Evolutionary conservation across 169 alveolate genomes (phyloP), one percentile per base, ranked within the genome.

Genomic region (Fabrea salina): DNA sequence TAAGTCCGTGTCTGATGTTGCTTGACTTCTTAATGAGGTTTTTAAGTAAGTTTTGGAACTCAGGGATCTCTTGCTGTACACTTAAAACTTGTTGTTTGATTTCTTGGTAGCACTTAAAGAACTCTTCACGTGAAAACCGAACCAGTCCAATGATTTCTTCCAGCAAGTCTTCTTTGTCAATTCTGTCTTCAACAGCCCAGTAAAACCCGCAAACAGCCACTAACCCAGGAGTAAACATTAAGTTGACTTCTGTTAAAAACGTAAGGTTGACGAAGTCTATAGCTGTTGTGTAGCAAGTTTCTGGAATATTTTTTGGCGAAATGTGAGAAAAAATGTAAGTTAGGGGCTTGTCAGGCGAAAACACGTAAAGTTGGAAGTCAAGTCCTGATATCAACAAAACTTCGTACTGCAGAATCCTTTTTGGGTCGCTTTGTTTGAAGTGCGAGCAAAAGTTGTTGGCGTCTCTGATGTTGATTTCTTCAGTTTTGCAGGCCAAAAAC

Each of bases 401-500:
- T 44, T 68, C 78, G 27, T 13, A 40, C 30, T 43, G 47, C 39
- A 68, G 44, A 68, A 68, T 68, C 30, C 16, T n/a, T 8, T 68
- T 19, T 13, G 78, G 40, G 3, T 68, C 35, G 16, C 66, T 68
- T 43, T 37, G 64, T 68, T 30, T 16, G 4, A 68, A 68, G n/a
- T 43, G 67, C 30, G 16, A 32, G 41, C 78, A 68, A 68, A 68
- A 43, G 1, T 19, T 7, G 32, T 43, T n/a, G 13, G 30, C 78
- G 4, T 44, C 78, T 43, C 78, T 44, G 0, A 68, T 35, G 4
- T 68, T 68, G 61, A 68, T 68, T 47, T 68, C 78, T 47, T 68
- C 78, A 43, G 78, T 68, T 43, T 68, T 68, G 4, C 78, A 68
- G 11, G 78, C 78, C 8, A 68, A n/a, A 30, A n/a, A 68, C 67